Base-by-base conservation (phyloP, 1,284 basidiomycete species). In the Inonotus obliquus region DNA sequence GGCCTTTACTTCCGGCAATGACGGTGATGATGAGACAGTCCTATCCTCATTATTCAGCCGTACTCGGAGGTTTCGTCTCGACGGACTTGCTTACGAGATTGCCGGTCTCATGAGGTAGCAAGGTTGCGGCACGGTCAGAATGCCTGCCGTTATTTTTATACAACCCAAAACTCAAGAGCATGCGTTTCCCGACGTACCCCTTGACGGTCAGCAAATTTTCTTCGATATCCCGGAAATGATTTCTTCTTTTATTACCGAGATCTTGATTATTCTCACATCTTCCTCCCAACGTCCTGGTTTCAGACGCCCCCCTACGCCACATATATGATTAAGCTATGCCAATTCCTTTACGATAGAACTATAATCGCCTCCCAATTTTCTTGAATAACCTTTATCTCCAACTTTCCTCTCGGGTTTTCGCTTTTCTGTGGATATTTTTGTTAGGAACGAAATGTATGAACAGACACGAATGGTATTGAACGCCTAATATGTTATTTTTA, bases 361-460 rank as follows among this genome's bases (percentile, higher is more conserved):
- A 49, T 21, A 58, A 45, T 49, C 14, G 9, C 32, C 32, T 14
- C 27, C 56, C 32, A 32, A n/a, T n/a, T 32, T 19, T 58, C 45
- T 55, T 39, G 54, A 37, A 39, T 55, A 55, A 55, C 55, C 25
- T 27, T 29, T 17, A 44, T 45, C 45, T 47, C 9, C 41, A n/a
- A 7, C 13, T 21, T 35, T 52, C 35, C 29, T 17, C 32, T 27
- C 29, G 19, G 21, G 48, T 25, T 29, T 47, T 47, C 38, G 23
- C 5, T 41, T 55, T 41, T 21, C n/a, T 23, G 21, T 14, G 54
- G 23, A 10, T 19, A 44, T 25, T 19, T 45, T 4, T 9, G 14
- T n/a, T 58, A 58, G 44, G 56, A 48, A 49, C 23, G 56, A 58
- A 49, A 38, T 49, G 47, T 58, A 45, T 25, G 53, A 38, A 58